Base-by-base conservation (phyloP, 345 rosid species). In the Pelargonium nanum region DNA sequence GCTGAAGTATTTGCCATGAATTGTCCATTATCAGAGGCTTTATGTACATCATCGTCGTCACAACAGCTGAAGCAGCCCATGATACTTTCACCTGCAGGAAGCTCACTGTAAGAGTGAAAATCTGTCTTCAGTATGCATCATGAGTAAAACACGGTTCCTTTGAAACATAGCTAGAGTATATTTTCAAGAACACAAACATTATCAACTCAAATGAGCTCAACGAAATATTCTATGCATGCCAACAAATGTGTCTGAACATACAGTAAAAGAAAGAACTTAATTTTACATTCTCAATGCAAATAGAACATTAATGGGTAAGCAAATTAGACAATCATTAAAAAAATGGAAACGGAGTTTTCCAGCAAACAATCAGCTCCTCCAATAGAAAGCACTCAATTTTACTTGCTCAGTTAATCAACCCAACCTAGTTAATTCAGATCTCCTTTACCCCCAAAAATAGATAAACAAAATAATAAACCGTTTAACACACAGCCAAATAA, bases 51-150 rank as follows among this genome's bases (percentile, higher is more conserved):
- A 53, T 80, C 85, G 54, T 82, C 89, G 59, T 68, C 78, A 68
- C 84, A 86, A 44, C 89, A 86, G 68, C 83, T 67, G 44, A 86
- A 86, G 75, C 89, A 84, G 68, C 84, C 61, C 94, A 86, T 86
- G 62, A 72, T 71, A 65, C 72, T 72, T 60, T 64, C 63, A 50
- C 62, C 68, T 65, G 20, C 58, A 17, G 21, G n/a, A 45, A 60
- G 19, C 22, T 26, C 40, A 26, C 25, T 60, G 57, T 0, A 59
- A 6, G 26, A 57, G 22, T 20, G 34, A 24, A 26, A 57, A 17
- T 12, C 22, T 56, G 24, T 21, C 48, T 40, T 62, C 40, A 58
- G 26, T 19, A 30, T 30, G 62, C 56, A 63, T 19, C 56, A 63
- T 19, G 30, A 50, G 4, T 16, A 0, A 25, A 12, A 52, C 50